Evolutionary conservation across 208 protist genomes (phyloP), one percentile per base, ranked within the genome.

Genomic region (Phytomonas sp.): DNA sequence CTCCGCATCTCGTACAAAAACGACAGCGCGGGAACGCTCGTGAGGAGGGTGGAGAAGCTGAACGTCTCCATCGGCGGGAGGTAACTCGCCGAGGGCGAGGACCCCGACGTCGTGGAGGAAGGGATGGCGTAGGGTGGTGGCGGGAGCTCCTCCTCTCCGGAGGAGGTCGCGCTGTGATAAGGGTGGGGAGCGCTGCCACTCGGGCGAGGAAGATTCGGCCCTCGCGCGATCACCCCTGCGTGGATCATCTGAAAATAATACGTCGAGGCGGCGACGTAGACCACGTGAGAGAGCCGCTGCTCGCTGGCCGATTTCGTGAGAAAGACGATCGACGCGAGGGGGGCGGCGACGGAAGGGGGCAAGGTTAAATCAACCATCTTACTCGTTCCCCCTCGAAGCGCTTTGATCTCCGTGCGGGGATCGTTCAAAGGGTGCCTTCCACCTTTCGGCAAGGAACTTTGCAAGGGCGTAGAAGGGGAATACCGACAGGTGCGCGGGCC

Each of bases 1-100:
- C 85, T 89, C 61, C 87, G 84, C 88, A 94, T 94, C 71, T 94
- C 88, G 73, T 91, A 84, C 53, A 94, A 66, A 73, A 94, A 94
- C 29, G 88, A 94, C 11, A 94, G 82, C 60, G 90, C 80, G 1
- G 88, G 88, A 20, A 94, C 81, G 80, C 92, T 94, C n/a, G 88
- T 92, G 36, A 94, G 76, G 13, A 94, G 75, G 23, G 78, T 89
- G 60, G 88, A 94, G 73, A 94, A 94, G 81, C 85, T 91, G 77
- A 94, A 94, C 40, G 88, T 92, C 64, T 94, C 88, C 82, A 94
- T 80, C 4, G 88, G 88, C 8, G 88, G 88, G 36, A 89, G 71
- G 43, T 75, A 75, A 0, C 68, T 69, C 9, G 29, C 6, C 4
- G 9, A 9, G 32, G 30, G 62, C 31, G 62, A 59, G 7, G 32